Evolutionary conservation across 108 stramenopile species (phyloP).

Genomic region (Epipyxis sp.): DNA sequence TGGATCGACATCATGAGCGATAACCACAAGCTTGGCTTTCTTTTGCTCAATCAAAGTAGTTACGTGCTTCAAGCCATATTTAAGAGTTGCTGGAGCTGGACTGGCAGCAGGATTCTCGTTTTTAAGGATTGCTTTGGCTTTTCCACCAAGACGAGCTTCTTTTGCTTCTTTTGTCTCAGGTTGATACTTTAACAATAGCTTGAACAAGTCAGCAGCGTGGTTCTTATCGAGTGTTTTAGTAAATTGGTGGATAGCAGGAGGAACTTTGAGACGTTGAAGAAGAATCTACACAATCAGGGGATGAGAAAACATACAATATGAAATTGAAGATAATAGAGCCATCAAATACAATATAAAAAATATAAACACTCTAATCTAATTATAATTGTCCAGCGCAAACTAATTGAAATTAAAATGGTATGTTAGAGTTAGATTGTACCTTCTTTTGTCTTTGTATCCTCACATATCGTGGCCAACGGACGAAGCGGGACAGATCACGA

Average conservation of each 20-base stretch:
- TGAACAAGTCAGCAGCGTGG: constrained; percentile 93
- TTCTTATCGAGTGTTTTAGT: constrained; percentile 92
- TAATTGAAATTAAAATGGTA: no score
- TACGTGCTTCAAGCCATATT: constrained; percentile 98
- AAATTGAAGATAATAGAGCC: neutral
- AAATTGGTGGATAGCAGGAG: constrained; percentile 97
- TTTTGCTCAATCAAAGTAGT: constrained; percentile 96
- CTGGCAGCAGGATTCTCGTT: constrained; percentile 59
- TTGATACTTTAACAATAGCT: constrained; percentile 94
- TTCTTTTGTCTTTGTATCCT: constrained; percentile 97
- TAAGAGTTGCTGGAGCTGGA: constrained; percentile 63
- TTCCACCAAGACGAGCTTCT: constrained; percentile 90
- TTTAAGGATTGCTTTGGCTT: constrained; percentile 80
- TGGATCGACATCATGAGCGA: constrained; percentile 97
- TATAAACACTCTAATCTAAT: neutral
- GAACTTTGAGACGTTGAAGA: constrained; percentile 96
- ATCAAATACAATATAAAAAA: constrained; percentile 1
- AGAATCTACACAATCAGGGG: constrained; percentile 61
- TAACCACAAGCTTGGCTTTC: constrained; percentile 94
- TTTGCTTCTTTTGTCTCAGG: constrained; percentile 94
- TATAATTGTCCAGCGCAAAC: neutral
- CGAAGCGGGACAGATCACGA: constrained; percentile 92
- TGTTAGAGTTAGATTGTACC: no score
- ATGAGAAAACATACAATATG: no score
- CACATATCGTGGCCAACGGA: constrained; percentile 95